Percentiles rank a stretch among this genome's conserved stretches.
Evolutionary conservation across 345 rosid species (phyloP).

Genomic region (Arabidopsis arenosa): DNA sequence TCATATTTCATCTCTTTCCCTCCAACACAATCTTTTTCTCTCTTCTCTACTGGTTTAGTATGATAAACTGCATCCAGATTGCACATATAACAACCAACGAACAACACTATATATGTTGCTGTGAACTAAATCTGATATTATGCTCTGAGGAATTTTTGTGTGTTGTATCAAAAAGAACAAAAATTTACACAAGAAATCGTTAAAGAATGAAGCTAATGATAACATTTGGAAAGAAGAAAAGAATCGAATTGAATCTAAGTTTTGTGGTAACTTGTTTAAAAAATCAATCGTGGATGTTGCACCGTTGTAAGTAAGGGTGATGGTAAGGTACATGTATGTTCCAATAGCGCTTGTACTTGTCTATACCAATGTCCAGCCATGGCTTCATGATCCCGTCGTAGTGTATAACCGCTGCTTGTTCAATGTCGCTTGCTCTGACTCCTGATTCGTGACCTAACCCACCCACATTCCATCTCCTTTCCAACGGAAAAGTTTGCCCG

Average conservation of each 20-base stretch:
- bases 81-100: not conserved
- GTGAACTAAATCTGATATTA: slow-evolving; percentile 12
- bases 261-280: slow-evolving; percentile 1
- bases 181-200: slow-evolving; percentile 30
- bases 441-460: slow-evolving; percentile 83
- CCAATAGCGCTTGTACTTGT: slow-evolving; percentile 79
- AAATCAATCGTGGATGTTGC: slow-evolving; percentile 71
- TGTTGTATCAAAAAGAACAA: slow-evolving; percentile 25
- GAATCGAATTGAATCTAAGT: slow-evolving; percentile 43
- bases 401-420: slow-evolving; percentile 80
- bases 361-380: slow-evolving; percentile 83
- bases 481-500: slow-evolving; percentile 64
- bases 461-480: slow-evolving; percentile 76
- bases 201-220: slow-evolving; percentile 42
- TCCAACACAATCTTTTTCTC: slow-evolving; percentile 47
- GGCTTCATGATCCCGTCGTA: slow-evolving; percentile 92
- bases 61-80: not conserved
- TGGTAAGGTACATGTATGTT: slow-evolving; percentile 61
- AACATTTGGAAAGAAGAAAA: slow-evolving; percentile 36
- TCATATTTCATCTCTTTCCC: slow-evolving; percentile 48
- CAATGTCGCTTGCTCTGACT: slow-evolving; percentile 54
- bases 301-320: slow-evolving; percentile 60
- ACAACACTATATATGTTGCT: slow-evolving; percentile 19
- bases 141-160: slow-evolving; percentile 10
- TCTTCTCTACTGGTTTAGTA: slow-evolving; percentile 14